phyloP scores from a whole-genome alignment of 805 yeast genomes.

The Kluyveromyces aestuarii region DNA sequence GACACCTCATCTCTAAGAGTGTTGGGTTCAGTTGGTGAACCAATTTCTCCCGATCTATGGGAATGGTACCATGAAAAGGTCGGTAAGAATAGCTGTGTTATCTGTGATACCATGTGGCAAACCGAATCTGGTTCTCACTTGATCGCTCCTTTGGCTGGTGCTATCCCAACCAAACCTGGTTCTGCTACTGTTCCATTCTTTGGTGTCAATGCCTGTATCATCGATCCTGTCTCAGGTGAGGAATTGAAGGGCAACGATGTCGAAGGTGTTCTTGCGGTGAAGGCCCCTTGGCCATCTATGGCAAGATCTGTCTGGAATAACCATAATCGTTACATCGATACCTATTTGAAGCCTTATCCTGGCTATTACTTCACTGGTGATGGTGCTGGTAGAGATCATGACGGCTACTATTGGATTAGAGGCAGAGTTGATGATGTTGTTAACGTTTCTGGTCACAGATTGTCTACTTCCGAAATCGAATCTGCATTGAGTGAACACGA shows the following conservation, averaged over 20 bases:
- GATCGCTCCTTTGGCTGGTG: slow-evolving; percentile 91
- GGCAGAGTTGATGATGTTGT: slow-evolving; percentile 99
- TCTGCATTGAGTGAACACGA: slow-evolving; percentile 76
- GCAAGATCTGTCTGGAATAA: slow-evolving; percentile 92
- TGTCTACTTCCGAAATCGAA: slow-evolving; percentile 98
- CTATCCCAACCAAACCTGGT: slow-evolving; percentile 93
- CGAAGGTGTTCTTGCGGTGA: slow-evolving; percentile 91
- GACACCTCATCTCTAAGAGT: slow-evolving; percentile 84
- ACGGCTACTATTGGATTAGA: slow-evolving; percentile 95
- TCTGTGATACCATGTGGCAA: slow-evolving; percentile 97
- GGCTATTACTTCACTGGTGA: slow-evolving; percentile 96
- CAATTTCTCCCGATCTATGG: slow-evolving; percentile 97
- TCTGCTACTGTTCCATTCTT: slow-evolving; percentile 95
- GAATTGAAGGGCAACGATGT: slow-evolving; percentile 82
- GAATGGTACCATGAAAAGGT: slow-evolving; percentile 93
- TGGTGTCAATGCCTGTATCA: slow-evolving; percentile 83
- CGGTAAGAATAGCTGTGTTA: slow-evolving; percentile 83
- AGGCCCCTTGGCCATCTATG: slow-evolving; percentile 96
- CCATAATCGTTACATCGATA: slow-evolving; percentile 78
- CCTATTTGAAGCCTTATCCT: slow-evolving; percentile 87
- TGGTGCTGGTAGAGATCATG: slow-evolving; percentile 96
- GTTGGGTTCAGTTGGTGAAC: slow-evolving; percentile 97
- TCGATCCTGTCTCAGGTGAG: slow-evolving; percentile 87
- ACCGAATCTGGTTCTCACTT: slow-evolving; percentile 96
- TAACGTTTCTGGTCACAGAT: slow-evolving; percentile 94